Conservation (phyloP, 2,329 filamentous ascomycete species). For the Aspergillus calidoustus region DNA sequence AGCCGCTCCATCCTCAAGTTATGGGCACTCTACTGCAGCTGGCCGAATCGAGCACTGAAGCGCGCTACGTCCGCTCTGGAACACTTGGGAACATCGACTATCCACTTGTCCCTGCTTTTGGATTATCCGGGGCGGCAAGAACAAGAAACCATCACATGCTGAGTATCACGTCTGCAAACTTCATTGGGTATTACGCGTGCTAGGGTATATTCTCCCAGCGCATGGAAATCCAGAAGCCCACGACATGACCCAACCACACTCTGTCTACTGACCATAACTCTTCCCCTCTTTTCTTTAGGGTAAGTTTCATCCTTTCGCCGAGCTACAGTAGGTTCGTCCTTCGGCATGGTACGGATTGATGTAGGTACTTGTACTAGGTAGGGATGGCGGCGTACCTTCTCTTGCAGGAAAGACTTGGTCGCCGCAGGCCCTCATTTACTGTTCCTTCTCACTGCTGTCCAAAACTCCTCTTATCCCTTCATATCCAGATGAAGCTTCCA, state of each 20-base stretch:
- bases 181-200: background rate
- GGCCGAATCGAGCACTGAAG: slow-evolving; percentile 23
- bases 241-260: background rate
- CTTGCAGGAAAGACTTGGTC: background rate
- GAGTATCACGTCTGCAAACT: background rate
- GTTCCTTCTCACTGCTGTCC: slow-evolving; percentile 1
- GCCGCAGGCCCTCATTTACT: background rate
- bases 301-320: background rate
- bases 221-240: background rate
- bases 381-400: background rate
- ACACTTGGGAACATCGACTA: background rate
- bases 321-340: background rate
- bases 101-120: background rate
- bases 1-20: slow-evolving; percentile 2
- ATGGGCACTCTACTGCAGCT: slow-evolving; percentile 22
- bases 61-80: background rate
- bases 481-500: background rate
- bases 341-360: background rate
- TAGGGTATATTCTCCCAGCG: background rate
- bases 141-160: slow-evolving; percentile 7
- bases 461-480: background rate
- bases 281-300: background rate
- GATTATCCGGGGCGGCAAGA: background rate
- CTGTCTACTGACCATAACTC: background rate
- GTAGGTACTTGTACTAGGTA: background rate